phyloP scores from a whole-genome alignment of 768 basidiomycete species.

The Tricholoma saponaceum region DNA sequence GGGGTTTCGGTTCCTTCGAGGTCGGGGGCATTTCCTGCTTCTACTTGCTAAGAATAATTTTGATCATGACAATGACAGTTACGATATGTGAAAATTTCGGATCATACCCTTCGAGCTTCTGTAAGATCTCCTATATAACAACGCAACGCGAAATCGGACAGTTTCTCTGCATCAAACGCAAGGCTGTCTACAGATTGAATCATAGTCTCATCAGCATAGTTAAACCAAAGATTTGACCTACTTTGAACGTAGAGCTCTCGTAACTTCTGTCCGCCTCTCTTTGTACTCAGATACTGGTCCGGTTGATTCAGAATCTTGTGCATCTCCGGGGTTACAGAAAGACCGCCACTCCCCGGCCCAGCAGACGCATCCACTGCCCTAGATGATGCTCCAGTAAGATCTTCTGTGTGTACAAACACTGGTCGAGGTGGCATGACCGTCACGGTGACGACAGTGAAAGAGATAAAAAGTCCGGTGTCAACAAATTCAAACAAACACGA shows the following conservation, averaged over 20 bases:
- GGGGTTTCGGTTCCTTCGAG: conserved; percentile 37
- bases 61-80: background rate
- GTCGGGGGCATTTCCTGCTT: conserved; percentile 30
- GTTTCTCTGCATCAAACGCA: conserved; percentile 16
- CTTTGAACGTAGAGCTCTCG: conserved; percentile 25
- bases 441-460: background rate
- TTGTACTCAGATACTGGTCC: conserved; percentile 18
- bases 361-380: background rate
- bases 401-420: background rate
- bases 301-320: conserved; percentile 21
- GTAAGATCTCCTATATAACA: conserved; percentile 24
- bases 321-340: conserved; percentile 26
- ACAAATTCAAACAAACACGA: background rate
- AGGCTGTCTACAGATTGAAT: conserved; percentile 19
- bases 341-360: conserved; percentile 17
- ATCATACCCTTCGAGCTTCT: conserved; percentile 17
- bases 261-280: conserved; percentile 23
- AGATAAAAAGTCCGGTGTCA: background rate
- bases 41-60: conserved; percentile 25
- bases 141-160: conserved; percentile 24
- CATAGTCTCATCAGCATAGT: background rate
- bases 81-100: background rate
- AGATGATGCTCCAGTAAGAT: background rate
- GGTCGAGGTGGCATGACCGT: background rate
- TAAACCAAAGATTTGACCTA: conserved; percentile 3